These are phyloP conservation scores for Anethum foeniculum DNA, from an alignment of 140 eudicot species.

Conservation along the genomic window DNA sequence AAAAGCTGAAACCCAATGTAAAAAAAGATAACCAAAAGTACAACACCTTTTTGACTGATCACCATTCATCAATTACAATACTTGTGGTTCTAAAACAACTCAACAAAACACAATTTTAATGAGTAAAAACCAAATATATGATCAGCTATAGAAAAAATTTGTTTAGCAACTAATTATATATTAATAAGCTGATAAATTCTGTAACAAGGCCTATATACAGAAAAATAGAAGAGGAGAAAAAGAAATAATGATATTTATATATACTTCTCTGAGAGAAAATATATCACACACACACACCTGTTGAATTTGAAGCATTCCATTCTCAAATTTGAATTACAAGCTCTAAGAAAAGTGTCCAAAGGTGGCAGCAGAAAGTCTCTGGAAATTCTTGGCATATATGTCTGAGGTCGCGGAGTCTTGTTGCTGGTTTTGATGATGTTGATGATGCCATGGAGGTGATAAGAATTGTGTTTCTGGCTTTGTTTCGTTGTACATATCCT, in stretches of 20 bases:
- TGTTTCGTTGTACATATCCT: constrained; percentile 18
- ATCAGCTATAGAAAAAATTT: constrained; percentile 6
- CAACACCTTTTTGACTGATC: constrained; percentile 15
- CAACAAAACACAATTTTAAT: background rate
- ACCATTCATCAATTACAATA: background rate
- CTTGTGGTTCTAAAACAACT: constrained; percentile 2
- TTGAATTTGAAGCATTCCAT: constrained; percentile 23
- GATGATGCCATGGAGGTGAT: constrained; percentile 9
- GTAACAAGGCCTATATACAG: constrained; percentile 30
- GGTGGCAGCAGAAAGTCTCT: constrained; percentile 58
- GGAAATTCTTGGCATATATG: constrained; percentile 54
- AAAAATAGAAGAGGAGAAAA: constrained; percentile 10
- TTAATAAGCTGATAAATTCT: constrained; percentile 16
- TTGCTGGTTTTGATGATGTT: constrained; percentile 3
- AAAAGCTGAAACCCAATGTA: background rate
- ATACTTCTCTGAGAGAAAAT: background rate
- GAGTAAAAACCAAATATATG: constrained; percentile 6
- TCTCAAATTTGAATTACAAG: constrained; percentile 9
- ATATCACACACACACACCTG: constrained; percentile 47
- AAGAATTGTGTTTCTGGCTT: constrained; percentile 37
- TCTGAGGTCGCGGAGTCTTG: constrained; percentile 25
- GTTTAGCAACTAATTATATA: constrained; percentile 17
- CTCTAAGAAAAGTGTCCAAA: constrained; percentile 73
- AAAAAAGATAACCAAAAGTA: constrained; percentile 9
- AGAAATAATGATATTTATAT: background rate